Evolutionary conservation across 768 basidiomycete species (phyloP).

Genomic region (Podaxis pistillaris): DNA sequence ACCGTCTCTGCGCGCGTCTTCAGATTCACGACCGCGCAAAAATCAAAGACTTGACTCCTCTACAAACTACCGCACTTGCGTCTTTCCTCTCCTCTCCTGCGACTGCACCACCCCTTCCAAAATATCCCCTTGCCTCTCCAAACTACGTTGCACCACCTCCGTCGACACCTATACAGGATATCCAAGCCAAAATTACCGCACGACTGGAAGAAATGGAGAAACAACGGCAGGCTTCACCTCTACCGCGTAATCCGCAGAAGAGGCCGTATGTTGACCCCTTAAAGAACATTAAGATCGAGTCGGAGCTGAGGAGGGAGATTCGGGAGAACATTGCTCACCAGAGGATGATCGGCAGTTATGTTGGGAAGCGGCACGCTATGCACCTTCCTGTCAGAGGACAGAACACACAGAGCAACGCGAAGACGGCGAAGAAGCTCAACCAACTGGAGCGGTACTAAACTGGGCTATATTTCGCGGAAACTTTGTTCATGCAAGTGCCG

Average conservation of each 20-base stretch:
- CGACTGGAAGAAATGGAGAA: slow-evolving; percentile 22
- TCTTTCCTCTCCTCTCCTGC: slow-evolving; percentile 91
- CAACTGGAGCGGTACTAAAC: slow-evolving; percentile 59
- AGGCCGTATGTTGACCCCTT: slow-evolving; percentile 53
- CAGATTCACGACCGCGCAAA: slow-evolving; percentile 86
- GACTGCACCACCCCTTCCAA: slow-evolving; percentile 65
- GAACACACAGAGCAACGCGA: slow-evolving; percentile 86
- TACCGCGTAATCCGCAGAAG: slow-evolving; percentile 19
- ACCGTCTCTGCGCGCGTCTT: slow-evolving; percentile 85
- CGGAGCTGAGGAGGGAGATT: slow-evolving; percentile 78
- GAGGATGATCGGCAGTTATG: slow-evolving; percentile 91
- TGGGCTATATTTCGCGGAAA: background rate
- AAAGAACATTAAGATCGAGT: slow-evolving; percentile 78
- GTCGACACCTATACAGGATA: slow-evolving; percentile 35
- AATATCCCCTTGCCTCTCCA: slow-evolving; percentile 62
- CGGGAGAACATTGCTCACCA: slow-evolving; percentile 92
- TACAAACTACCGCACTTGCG: slow-evolving; percentile 88
- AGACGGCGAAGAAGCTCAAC: slow-evolving; percentile 90
- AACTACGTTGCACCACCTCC: slow-evolving; percentile 48
- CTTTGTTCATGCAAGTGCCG: background rate
- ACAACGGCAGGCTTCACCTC: slow-evolving; percentile 30
- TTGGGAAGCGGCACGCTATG: slow-evolving; percentile 92
- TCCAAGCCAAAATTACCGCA: slow-evolving; percentile 40
- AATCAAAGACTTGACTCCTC: slow-evolving; percentile 78
- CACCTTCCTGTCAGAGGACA: slow-evolving; percentile 93